Evolutionary conservation across 805 yeast genomes (phyloP), one percentile per base, ranked within the genome.

Genomic region (Cyberlindnera veronae): DNA sequence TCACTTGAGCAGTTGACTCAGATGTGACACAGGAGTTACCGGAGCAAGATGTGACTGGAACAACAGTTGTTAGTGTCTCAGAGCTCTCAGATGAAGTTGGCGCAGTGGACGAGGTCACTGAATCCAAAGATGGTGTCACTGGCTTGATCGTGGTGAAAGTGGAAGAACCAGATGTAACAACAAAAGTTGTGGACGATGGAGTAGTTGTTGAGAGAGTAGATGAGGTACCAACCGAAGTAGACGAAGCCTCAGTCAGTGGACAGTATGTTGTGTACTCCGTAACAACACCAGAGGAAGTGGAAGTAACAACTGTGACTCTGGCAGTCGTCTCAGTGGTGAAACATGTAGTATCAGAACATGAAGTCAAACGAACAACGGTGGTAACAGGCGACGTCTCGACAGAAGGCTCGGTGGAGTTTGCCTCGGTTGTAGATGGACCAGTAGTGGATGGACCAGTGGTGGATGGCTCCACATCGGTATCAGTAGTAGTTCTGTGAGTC

Each of bases 211-310:
- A 8, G 8, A 11, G 8, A 29, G 32, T 14, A 16, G 18, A 6
- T 15, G 18, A 29, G n/a, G 33, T 17, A n/a, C 23, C 12, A 12
- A 8, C 24, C 11, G 28, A 24, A 24, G 28, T 24, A 24, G 8
- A 7, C 12, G 6, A 13, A 24, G 28, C 11, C 28, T 24, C 27
- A n/a, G 46, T 38, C 32, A 47, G 36, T 32, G 51, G 51, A 29
- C 49, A 45, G 41, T 39, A 48, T 10, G 49, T 48, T 50, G 68
- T 64, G 63, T 57, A 61, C 38, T 52, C 54, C 32, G 68, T 63
- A 41, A 60, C 58, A 29, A 53, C 57, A 48, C 61, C 63, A 52
- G 53, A 48, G 16, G 18, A 9, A 11, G 49, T 45, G 4, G 32
- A 17, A 7, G 49, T 45, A 24, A 48, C 39, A n/a, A 39, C 39